These are phyloP conservation scores for Verticillium isaacii DNA, from an alignment of 2,329 filamentous ascomycete genomes.

Conservation along the genomic window DNA sequence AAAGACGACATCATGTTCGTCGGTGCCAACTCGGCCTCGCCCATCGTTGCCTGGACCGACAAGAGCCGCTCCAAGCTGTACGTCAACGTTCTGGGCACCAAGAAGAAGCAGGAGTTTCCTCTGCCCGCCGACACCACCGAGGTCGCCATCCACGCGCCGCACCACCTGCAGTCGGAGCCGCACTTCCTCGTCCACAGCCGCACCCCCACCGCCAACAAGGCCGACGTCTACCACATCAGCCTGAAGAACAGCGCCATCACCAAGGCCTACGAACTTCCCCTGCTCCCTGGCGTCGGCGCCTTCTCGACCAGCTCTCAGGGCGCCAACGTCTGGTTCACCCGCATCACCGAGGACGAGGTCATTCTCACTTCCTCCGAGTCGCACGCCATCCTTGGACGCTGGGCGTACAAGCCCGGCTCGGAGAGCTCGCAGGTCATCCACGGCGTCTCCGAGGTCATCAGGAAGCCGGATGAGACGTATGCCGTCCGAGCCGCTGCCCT, in stretches of 20 bases:
- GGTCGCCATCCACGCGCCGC: slow-evolving; percentile 69
- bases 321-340: slow-evolving; percentile 84
- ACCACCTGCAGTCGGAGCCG: slow-evolving; percentile 63
- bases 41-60: slow-evolving; percentile 73
- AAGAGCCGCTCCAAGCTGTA: slow-evolving; percentile 56
- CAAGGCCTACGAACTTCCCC: slow-evolving; percentile 78
- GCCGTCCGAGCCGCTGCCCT: slow-evolving; percentile 75
- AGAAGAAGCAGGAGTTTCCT: slow-evolving; percentile 49
- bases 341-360: slow-evolving; percentile 71
- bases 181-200: slow-evolving; percentile 84
- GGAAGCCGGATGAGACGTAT: slow-evolving; percentile 61
- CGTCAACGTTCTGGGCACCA: slow-evolving; percentile 65
- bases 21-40: slow-evolving; percentile 69
- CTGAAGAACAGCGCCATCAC: slow-evolving; percentile 61
- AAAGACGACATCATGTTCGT: slow-evolving; percentile 66
- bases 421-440: slow-evolving; percentile 50
- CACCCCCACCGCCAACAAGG: slow-evolving; percentile 67
- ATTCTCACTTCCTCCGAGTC: slow-evolving; percentile 71
- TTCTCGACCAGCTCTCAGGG: slow-evolving; percentile 75
- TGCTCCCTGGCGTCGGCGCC: slow-evolving; percentile 62
- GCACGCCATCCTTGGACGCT: slow-evolving; percentile 70
- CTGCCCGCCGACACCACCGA: slow-evolving; percentile 40
- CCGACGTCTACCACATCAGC: slow-evolving; percentile 81
- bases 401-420: slow-evolving; percentile 51
- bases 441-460: slow-evolving; percentile 76